Evolutionary conservation across 2,329 filamentous ascomycete species (phyloP), one percentile per base, ranked within the genome.

Genomic region (Verticillium nonalfalfae): DNA sequence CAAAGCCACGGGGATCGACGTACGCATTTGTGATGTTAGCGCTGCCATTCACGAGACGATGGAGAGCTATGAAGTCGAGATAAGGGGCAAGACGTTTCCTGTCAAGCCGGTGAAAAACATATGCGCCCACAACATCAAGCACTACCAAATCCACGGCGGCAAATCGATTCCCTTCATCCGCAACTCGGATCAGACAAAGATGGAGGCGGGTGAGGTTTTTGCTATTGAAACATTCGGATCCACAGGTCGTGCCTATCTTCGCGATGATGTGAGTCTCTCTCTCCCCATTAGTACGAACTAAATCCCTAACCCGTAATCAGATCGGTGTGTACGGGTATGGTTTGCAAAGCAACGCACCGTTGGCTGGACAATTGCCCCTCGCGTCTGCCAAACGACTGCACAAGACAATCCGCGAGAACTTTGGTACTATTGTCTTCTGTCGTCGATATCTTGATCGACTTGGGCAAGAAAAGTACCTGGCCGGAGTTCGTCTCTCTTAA

Each of bases 101-200:
- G 84, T 96, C 74, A 96, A 95, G 79, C 84, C 88, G 66, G 94
- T 96, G 72, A 88, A 90, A 66, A 95, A 95, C 78, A 81, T 96
- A 63, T 94, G 90, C 71, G 93, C 92, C 10, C 93, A 97, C 79
- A 94, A 90, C 67, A 97, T 97, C 71, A 82, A 91, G 61, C 93
- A 87, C 64, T 95, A 93, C 79, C 88, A 87, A 73, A 97, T 97
- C 69, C 93, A 97, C 77, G 93, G 93, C 62, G 90, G 87, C 69
- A 97, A 97, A 82, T 93, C 90, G 67, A 91, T 97, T 59, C 94
- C 93, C 0, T 97, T 97, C 70, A 92, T 97, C 66, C 96, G 96
- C 80, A 89, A 87, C 64, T 85, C 85, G 64, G 91, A 96, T 71
- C 87, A 89, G 73, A 96, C 92, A 59, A 97, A 96, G 83, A 98